Base-by-base conservation (phyloP, 106 monocot species). In the Acorus calamus region DNA sequence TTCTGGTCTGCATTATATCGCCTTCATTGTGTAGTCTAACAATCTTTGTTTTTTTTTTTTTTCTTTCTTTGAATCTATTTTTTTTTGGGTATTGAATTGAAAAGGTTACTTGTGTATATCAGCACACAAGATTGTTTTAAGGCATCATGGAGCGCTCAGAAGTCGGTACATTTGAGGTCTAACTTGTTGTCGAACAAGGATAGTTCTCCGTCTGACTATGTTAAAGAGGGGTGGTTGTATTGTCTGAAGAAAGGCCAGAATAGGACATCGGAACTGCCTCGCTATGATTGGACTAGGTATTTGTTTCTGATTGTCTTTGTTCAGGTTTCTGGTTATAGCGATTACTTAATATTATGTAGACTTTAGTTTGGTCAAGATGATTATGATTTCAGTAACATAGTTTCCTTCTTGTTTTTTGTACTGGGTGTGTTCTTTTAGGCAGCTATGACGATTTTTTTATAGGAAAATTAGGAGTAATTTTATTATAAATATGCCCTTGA, bases 281-380 rank as follows among this genome's bases (percentile, higher is more conserved):
- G 71, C 80, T 96, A 83, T 79, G 83, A 87, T 73, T 96, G 96
- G 96, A 91, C 87, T 14, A 90, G 94, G 94, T 94, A 92, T 66
- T 75, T 46, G 3, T 61, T 42, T 59, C n/a, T 72, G 4, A 9
- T 7, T 55, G 47, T 28, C 3, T 41, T 9, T 12, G 7, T n/a
- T 59, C 73, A 14, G 12, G 2, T 52, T 50, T 47, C 13, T 14
- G 28, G 2, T 57, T 66, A n/a, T 7, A 3, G 47, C 3, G 9
- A 45, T 12, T 48, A 46, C 14, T 28, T n/a, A n/a, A 2, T 12
- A 2, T 28, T 28, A 28, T 28, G 28, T 28, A 28, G 28, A 28
- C n/a, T 28, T 28, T 28, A 28, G 28, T 28, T 28, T 28, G 28
- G 28, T 28, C 28, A 28, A 28, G 28, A 28, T 28, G 28, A 28